Percentiles rank a stretch among this genome's conserved stretches.
phyloP scores from a whole-genome alignment of 2,329 filamentous ascomycete species.

The Aureobasidium leucospermi region DNA sequence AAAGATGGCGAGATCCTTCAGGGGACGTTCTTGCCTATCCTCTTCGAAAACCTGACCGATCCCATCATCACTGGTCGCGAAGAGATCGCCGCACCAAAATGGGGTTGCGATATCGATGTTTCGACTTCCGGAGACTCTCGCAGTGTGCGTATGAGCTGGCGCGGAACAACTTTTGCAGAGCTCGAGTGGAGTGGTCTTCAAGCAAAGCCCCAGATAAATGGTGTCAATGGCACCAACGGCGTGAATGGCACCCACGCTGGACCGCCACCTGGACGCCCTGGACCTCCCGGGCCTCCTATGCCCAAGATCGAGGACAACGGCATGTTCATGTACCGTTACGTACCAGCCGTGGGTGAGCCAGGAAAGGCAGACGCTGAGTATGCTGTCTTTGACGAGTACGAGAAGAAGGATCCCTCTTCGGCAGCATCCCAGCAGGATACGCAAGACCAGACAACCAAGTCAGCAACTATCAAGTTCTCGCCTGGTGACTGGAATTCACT shows the following conservation, averaged over 20 bases:
- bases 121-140: conserved; percentile 14
- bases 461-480: conserved; percentile 43
- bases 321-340: conserved; percentile 50
- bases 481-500: conserved; percentile 46
- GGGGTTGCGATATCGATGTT: conserved; percentile 24
- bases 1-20: conserved; percentile 39
- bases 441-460: conserved; percentile 24
- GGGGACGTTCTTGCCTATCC: conserved; percentile 48
- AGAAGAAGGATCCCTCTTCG: conserved; percentile 29
- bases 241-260: background rate
- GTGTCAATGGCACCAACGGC: background rate
- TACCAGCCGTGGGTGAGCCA: conserved; percentile 47
- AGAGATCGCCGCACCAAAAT: conserved; percentile 53
- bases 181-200: conserved; percentile 24
- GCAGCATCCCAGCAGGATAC: conserved; percentile 16
- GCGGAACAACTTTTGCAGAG: conserved; percentile 28
- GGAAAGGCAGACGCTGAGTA: conserved; percentile 51
- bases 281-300: background rate
- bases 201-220: background rate
- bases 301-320: conserved; percentile 35
- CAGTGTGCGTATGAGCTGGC: conserved; percentile 25
- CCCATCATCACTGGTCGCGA: conserved; percentile 52
- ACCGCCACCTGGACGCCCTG: background rate
- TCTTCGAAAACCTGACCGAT: conserved; percentile 52
- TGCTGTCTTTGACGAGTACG: conserved; percentile 35